Percentiles rank a stretch among this genome's conserved stretches.
phyloP scores from a whole-genome alignment of 306 rosid genomes.

The Lathyrus sativus region DNA sequence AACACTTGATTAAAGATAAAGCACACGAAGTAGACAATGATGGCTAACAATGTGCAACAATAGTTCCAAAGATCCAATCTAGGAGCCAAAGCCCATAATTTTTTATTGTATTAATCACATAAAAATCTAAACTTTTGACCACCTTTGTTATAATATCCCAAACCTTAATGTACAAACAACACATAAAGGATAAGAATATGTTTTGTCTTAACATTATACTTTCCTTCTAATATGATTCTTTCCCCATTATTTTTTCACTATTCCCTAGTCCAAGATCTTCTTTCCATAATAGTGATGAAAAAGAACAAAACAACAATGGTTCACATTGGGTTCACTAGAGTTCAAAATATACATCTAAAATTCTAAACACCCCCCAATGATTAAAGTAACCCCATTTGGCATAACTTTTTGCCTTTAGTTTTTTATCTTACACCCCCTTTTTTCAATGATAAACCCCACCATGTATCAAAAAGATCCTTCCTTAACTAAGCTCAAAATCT shows the following conservation, averaged over 20 bases:
- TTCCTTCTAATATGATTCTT: constrained; percentile 49
- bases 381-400: constrained; percentile 47
- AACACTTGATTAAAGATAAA: constrained; percentile 24
- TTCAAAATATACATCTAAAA: constrained; percentile 42
- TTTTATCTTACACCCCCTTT: constrained; percentile 42
- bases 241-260: constrained; percentile 53
- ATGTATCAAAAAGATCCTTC: constrained; percentile 41
- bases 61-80: constrained; percentile 30
- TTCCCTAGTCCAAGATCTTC: constrained; percentile 66
- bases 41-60: constrained; percentile 22
- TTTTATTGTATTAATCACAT: constrained; percentile 28
- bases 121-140: constrained; percentile 34
- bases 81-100: constrained; percentile 20
- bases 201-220: constrained; percentile 41
- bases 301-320: constrained; percentile 37
- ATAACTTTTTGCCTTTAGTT: constrained; percentile 57
- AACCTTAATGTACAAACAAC: constrained; percentile 45
- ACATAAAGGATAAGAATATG: constrained; percentile 30
- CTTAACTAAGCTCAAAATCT: constrained; percentile 39
- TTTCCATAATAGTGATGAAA: constrained; percentile 39
- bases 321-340: constrained; percentile 59
- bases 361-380: constrained; percentile 43
- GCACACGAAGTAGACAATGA: constrained; percentile 41
- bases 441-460: constrained; percentile 55
- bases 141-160: constrained; percentile 37